phyloP scores from a whole-genome alignment of 2,329 filamentous ascomycete genomes.

The Stagonosporopsis vannaccii region DNA sequence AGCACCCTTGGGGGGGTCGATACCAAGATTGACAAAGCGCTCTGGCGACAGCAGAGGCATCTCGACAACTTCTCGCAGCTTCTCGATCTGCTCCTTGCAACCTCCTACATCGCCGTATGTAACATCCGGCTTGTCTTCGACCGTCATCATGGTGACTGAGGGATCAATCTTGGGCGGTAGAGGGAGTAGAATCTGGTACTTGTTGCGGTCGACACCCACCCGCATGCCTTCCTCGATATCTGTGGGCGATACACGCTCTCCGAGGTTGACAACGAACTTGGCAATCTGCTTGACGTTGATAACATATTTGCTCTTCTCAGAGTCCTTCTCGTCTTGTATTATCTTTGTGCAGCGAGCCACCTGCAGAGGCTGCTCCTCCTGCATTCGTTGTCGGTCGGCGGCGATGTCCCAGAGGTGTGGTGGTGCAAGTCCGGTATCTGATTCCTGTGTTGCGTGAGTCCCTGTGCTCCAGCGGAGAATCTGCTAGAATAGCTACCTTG shows the following conservation, averaged over 20 bases:
- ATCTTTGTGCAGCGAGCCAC: slow-evolving; percentile 99
- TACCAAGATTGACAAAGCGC: slow-evolving; percentile 97
- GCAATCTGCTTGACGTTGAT: slow-evolving; percentile 99
- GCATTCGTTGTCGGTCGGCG: slow-evolving; percentile 97
- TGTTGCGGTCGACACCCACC: slow-evolving; percentile 96
- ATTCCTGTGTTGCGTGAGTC: slow-evolving; percentile 70
- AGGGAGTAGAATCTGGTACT: slow-evolving; percentile 98
- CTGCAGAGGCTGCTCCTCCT: slow-evolving; percentile 96
- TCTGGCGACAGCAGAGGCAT: slow-evolving; percentile 97
- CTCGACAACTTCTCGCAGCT: slow-evolving; percentile 96
- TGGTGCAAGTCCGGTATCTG: slow-evolving; percentile 95
- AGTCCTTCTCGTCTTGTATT: slow-evolving; percentile 93
- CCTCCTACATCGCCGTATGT: slow-evolving; percentile 99
- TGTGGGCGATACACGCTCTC: slow-evolving; percentile 94
- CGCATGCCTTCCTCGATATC: slow-evolving; percentile 99
- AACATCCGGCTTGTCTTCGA: slow-evolving; percentile 99
- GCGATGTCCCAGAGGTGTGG: slow-evolving; percentile 99
- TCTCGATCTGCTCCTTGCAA: slow-evolving; percentile 99
- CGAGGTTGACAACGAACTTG: slow-evolving; percentile 98
- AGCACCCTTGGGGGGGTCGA: slow-evolving; percentile 97
- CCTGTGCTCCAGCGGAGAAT: not conserved
- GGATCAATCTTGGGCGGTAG: slow-evolving; percentile 98
- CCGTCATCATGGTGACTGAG: slow-evolving; percentile 99
- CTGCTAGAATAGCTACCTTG: slow-evolving; percentile 23
- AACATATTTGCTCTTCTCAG: slow-evolving; percentile 99